phyloP scores from a whole-genome alignment of 164 flowering plant species.

The Kingdonia uniflora region DNA sequence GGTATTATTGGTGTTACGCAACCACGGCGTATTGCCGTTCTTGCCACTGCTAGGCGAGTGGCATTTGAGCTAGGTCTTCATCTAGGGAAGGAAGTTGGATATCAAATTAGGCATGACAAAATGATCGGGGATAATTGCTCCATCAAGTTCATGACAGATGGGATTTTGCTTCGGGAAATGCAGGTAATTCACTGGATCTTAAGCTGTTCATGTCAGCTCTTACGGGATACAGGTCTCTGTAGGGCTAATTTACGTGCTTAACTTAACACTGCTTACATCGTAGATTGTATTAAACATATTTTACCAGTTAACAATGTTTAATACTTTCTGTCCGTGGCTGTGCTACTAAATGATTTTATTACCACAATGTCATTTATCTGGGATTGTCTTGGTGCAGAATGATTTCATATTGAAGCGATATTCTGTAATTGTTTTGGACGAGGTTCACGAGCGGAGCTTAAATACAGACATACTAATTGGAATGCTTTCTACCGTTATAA shows the following conservation, averaged over 20 bases:
- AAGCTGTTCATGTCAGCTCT: too few relatives aligned
- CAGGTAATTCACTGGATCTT: conserved; percentile 53
- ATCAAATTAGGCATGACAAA: conserved; percentile 95
- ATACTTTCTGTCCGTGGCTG: too few relatives aligned
- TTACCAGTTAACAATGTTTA: too few relatives aligned
- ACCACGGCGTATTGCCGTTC: too few relatives aligned
- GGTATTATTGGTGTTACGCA: conserved; percentile 92
- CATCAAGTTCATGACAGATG: conserved; percentile 98
- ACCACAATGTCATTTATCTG: neutral
- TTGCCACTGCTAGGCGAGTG: too few relatives aligned
- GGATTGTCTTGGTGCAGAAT: conserved; percentile 39
- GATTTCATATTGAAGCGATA: conserved; percentile 71
- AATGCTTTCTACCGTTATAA: conserved; percentile 76
- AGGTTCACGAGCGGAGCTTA: conserved; percentile 97
- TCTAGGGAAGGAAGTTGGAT: conserved; percentile 87
- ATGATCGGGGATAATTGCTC: conserved; percentile 62
- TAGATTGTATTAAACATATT: too few relatives aligned
- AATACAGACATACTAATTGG: conserved; percentile 96
- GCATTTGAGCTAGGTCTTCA: conserved; percentile 81
- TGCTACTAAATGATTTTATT: neutral
- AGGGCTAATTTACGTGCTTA: too few relatives aligned
- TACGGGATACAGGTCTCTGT: too few relatives aligned
- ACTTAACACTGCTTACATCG: too few relatives aligned
- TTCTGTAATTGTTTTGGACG: conserved; percentile 82
- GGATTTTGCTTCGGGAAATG: conserved; percentile 88